A percentile compares a stretch with the other conserved stretches of the same genome.
These are phyloP conservation scores for Fusarium sp. DNA, from an alignment of 2,329 filamentous ascomycete species.

Conservation along the genomic window DNA sequence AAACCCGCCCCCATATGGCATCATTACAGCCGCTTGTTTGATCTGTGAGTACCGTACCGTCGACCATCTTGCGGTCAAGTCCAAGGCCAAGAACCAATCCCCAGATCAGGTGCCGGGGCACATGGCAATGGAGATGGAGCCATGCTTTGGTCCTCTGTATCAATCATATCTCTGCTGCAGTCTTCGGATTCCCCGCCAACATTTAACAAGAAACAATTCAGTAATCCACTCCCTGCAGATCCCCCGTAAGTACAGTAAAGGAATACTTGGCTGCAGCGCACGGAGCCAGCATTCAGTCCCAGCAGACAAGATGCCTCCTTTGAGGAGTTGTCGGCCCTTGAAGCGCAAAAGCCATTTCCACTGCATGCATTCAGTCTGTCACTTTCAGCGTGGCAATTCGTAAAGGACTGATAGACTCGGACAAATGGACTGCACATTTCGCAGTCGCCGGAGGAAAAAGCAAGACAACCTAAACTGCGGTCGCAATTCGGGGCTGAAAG, in stretches of 20 bases:
- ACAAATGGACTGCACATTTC: constrained; percentile 4
- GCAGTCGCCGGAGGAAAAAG: constrained; percentile 14
- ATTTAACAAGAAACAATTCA: constrained; percentile 5
- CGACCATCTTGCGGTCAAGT: constrained; percentile 30
- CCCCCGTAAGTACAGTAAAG: constrained; percentile 5
- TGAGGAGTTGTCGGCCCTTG: background rate
- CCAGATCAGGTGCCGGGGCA: constrained; percentile 24
- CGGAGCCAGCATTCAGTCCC: background rate
- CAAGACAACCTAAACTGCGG: constrained; percentile 6
- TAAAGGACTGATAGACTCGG: background rate
- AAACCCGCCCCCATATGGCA: constrained; percentile 22
- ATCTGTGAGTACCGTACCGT: constrained; percentile 6
- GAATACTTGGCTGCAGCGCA: background rate
- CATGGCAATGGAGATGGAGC: constrained; percentile 17
- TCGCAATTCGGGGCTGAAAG: constrained; percentile 16
- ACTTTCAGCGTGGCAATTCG: constrained; percentile 2
- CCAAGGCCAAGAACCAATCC: constrained; percentile 17
- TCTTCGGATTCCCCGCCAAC: constrained; percentile 25
- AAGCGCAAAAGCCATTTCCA: background rate
- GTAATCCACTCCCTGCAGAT: constrained; percentile 17
- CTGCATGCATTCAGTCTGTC: background rate
- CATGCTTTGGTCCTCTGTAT: background rate
- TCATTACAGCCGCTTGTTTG: constrained; percentile 18
- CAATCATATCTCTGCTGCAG: background rate
- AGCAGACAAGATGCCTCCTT: constrained; percentile 2